Base-by-base conservation (phyloP, 345 rosid species). In the Salix brachista region DNA sequence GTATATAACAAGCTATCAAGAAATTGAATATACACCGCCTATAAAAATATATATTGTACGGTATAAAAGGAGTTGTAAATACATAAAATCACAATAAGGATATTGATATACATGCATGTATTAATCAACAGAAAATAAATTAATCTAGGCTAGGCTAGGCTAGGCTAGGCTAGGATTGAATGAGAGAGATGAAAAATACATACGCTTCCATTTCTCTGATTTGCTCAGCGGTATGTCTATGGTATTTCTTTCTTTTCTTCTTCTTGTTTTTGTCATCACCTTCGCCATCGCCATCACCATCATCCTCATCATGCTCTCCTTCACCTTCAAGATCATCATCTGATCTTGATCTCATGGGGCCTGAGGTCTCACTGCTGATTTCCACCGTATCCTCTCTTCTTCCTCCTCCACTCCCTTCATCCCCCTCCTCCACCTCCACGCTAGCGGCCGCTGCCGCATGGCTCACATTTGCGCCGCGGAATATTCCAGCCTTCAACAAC, bases 181-280 rank as follows among this genome's bases (percentile, higher is more conserved):
- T 18, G 39, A 17, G 62, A 37, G 19, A 30, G 50, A 72, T 11
- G 18, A 52, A 12, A 68, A 19, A 60, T 3, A 86, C 94, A 10
- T 86, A 96, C 99, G 93, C 87, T 89, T 94, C 99, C 99, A 96
- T 96, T 82, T 93, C 98, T 83, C 90, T 83, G 78, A 96, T 96
- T 82, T 96, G 99, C 30, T 91, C 95, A n/a, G 97, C 86, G 12
- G 97, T 96, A 75, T 96, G 99, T 61, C 99, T 91, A 71, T 96
- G 98, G 50, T 96, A 96, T 85, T 91, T 96, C 89, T 96, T 96
- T 77, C 98, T 86, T 89, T 92, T 96, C 86, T 88, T 96, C 90
- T 91, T 96, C 79, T 90, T 91, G 66, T 75, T 82, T 72, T 90
- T 88, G 71, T 81, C 84, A 26, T 76, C 85, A 23, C 41, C 84